Evolutionary conservation across 352 stramenopile species (phyloP).

Genomic region (Phytophthora meadii): DNA sequence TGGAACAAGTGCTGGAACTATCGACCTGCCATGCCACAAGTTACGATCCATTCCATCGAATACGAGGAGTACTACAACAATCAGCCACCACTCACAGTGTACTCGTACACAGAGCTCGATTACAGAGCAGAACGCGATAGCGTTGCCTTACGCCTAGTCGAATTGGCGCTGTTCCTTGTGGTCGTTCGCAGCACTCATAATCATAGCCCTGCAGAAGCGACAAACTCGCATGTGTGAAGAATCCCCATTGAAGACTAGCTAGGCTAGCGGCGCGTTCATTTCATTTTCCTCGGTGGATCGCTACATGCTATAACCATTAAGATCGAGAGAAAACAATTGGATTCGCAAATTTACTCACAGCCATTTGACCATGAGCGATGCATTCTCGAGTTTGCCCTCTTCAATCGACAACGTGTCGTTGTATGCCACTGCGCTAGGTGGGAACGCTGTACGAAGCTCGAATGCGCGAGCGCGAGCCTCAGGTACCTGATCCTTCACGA

Average conservation of each 20-base stretch:
- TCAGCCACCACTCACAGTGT: slow-evolving; percentile 26
- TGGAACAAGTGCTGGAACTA: slow-evolving; percentile 2
- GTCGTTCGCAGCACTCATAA: slow-evolving; percentile 24
- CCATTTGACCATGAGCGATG: slow-evolving; percentile 85
- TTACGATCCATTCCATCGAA: slow-evolving; percentile 28
- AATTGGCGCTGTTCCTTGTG: slow-evolving; percentile 28
- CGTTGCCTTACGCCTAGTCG: slow-evolving; percentile 21
- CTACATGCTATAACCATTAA: neutral
- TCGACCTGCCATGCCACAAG: slow-evolving; percentile 20
- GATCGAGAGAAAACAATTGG: slow-evolving; percentile 5
- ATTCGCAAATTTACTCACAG: slow-evolving; percentile 27
- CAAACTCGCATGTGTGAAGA: slow-evolving; percentile 4
- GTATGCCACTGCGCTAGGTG: slow-evolving; percentile 57
- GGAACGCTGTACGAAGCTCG: slow-evolving; percentile 77
- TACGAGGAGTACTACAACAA: slow-evolving; percentile 4
- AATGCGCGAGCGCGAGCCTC: slow-evolving; percentile 74
- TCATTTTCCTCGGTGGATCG: slow-evolving; percentile 8
- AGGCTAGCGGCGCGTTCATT: slow-evolving; percentile 19
- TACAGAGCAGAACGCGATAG: slow-evolving; percentile 17
- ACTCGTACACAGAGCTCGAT: slow-evolving; percentile 33
- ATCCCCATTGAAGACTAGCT: neutral
- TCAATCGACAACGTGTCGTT: slow-evolving; percentile 63
- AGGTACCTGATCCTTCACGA: slow-evolving; percentile 78
- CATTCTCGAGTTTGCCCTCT: slow-evolving; percentile 77
- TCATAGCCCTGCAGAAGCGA: slow-evolving; percentile 24